Percentiles rank a stretch among this genome's conserved stretches.
Evolutionary conservation across 768 basidiomycete species (phyloP).

Genomic region (Suillus brevipes): DNA sequence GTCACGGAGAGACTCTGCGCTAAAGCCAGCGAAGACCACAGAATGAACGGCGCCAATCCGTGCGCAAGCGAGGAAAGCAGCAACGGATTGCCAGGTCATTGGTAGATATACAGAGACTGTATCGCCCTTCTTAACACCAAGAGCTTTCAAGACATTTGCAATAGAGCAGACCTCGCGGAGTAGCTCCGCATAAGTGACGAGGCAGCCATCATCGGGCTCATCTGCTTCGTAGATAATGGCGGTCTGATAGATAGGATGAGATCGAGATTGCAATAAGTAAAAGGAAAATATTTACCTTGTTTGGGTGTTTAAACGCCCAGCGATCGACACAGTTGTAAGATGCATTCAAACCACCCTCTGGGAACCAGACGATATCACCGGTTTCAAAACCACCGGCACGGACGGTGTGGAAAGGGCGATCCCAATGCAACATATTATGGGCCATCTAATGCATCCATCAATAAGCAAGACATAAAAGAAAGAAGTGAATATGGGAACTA

Average conservation of each 20-base stretch:
- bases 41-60: slow-evolving; percentile 96
- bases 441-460: slow-evolving; percentile 50
- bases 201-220: slow-evolving; percentile 78
- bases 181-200: slow-evolving; percentile 81
- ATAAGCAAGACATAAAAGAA: neutral
- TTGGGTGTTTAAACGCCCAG: slow-evolving; percentile 88
- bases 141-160: slow-evolving; percentile 87
- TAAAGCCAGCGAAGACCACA: slow-evolving; percentile 97
- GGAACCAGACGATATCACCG: slow-evolving; percentile 95
- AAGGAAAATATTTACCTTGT: slow-evolving; percentile 51
- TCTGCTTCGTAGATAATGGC: slow-evolving; percentile 99
- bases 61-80: slow-evolving; percentile 96
- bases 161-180: slow-evolving; percentile 85
- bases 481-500: slow-evolving; percentile 2
- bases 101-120: slow-evolving; percentile 92
- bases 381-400: slow-evolving; percentile 77
- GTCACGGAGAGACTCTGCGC: slow-evolving; percentile 90
- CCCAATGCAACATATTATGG: slow-evolving; percentile 78
- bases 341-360: slow-evolving; percentile 89
- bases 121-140: slow-evolving; percentile 94
- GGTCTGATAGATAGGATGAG: slow-evolving; percentile 44
- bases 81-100: slow-evolving; percentile 94
- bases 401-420: slow-evolving; percentile 86
- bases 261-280: neutral
- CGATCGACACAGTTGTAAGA: slow-evolving; percentile 98